Conservation (phyloP, 768 basidiomycete genomes). For the Pulveroboletus sp. region DNA sequence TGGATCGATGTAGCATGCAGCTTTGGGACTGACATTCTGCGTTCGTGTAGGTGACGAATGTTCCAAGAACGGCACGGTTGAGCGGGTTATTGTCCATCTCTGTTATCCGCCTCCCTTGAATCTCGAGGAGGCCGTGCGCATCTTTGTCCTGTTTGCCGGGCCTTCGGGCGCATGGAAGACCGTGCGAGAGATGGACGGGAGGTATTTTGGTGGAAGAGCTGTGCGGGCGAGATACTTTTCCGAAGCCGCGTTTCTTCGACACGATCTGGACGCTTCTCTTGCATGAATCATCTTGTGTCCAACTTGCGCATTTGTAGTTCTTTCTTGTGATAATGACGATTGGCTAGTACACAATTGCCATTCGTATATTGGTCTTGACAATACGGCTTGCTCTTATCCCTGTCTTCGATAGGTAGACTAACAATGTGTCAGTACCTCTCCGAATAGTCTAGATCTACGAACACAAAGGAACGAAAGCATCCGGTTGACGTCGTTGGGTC, state of each 20-base stretch:
- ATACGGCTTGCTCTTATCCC: too few relatives aligned
- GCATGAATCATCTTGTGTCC: constrained; percentile 8
- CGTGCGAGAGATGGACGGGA: constrained; percentile 87
- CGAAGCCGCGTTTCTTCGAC: constrained; percentile 51
- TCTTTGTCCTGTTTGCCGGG: constrained; percentile 89
- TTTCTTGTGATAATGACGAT: neutral
- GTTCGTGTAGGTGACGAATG: constrained; percentile 77
- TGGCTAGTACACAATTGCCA: too few relatives aligned
- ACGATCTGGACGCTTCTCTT: constrained; percentile 46
- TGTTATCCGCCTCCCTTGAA: constrained; percentile 64
- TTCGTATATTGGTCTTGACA: too few relatives aligned
- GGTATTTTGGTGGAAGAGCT: constrained; percentile 85
- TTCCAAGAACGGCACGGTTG: constrained; percentile 87
- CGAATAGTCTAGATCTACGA: too few relatives aligned
- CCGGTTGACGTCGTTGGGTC: too few relatives aligned
- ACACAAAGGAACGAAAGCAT: too few relatives aligned
- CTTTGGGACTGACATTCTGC: neutral
- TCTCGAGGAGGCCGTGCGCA: constrained; percentile 80
- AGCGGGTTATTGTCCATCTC: constrained; percentile 82
- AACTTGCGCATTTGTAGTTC: neutral
- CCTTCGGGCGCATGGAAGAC: constrained; percentile 96
- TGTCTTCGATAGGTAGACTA: too few relatives aligned
- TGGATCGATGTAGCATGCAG: neutral
- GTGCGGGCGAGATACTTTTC: constrained; percentile 83
- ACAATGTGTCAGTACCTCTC: too few relatives aligned